phyloP scores from a whole-genome alignment of 2,329 filamentous ascomycete genomes.

The Fusarium longipes region DNA sequence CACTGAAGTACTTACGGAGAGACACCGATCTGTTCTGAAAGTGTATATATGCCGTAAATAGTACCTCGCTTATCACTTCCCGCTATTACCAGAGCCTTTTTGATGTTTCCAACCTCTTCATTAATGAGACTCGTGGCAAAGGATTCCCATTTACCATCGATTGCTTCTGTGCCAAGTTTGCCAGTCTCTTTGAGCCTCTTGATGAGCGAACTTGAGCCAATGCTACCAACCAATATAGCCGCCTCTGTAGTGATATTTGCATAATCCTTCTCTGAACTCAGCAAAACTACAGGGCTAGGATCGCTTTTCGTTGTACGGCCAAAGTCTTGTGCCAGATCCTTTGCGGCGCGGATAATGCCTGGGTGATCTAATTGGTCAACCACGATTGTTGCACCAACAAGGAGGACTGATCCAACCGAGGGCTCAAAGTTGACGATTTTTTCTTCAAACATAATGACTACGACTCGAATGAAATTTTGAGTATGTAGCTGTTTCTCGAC shows the following conservation, averaged over 20 bases:
- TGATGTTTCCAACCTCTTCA: background rate
- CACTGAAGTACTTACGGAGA: constrained; percentile 5
- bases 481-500: background rate
- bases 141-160: constrained; percentile 29
- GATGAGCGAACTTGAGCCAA: constrained; percentile 8
- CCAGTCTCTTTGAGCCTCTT: background rate
- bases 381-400: constrained; percentile 22
- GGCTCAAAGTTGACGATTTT: constrained; percentile 12
- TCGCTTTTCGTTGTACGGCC: constrained; percentile 8
- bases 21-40: constrained; percentile 33
- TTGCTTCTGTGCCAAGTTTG: background rate
- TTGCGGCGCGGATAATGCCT: constrained; percentile 25
- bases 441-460: constrained; percentile 26
- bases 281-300: background rate
- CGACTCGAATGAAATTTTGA: fast-evolving
- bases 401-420: background rate
- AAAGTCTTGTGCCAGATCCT: constrained; percentile 28
- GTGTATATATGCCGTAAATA: constrained; percentile 26
- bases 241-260: background rate
- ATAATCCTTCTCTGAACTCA: background rate
- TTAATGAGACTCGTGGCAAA: constrained; percentile 5
- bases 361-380: constrained; percentile 22
- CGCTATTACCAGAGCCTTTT: background rate
- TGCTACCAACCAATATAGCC: constrained; percentile 4
- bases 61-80: constrained; percentile 32